These are phyloP conservation scores for Talaromyces pinophilus DNA, from an alignment of 2,329 filamentous ascomycete genomes.

Conservation along the genomic window DNA sequence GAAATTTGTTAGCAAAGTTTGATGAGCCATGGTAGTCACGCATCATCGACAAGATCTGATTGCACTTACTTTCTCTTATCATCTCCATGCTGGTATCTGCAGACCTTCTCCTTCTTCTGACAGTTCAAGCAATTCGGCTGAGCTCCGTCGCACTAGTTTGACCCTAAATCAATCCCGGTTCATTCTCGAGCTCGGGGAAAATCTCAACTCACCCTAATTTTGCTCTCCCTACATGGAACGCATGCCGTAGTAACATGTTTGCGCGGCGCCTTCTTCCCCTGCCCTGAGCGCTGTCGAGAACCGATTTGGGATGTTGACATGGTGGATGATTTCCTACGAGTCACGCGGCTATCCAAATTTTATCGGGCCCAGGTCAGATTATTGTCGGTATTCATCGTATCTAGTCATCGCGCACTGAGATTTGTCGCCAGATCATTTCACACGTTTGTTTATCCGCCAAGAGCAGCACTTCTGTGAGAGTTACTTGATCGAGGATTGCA, in stretches of 20 bases:
- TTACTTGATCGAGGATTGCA: not conserved
- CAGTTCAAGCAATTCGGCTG: slow-evolving; percentile 43
- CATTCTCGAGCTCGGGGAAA: not conserved
- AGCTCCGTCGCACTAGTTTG: slow-evolving; percentile 39
- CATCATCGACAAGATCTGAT: not conserved
- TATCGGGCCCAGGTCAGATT: not conserved
- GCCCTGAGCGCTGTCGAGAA: slow-evolving; percentile 27
- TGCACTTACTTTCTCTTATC: slow-evolving; percentile 42
- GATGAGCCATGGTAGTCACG: not conserved
- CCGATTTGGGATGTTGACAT: slow-evolving; percentile 21
- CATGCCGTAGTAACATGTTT: slow-evolving; percentile 50
- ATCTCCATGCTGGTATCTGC: slow-evolving; percentile 44
- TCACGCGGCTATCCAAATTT: slow-evolving; percentile 2
- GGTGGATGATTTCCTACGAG: not conserved
- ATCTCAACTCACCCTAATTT: slow-evolving; percentile 42
- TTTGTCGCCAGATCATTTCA: not conserved
- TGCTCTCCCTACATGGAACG: slow-evolving; percentile 49
- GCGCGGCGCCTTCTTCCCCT: slow-evolving; percentile 37
- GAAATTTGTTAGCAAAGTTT: not conserved
- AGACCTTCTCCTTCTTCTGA: slow-evolving; percentile 41
- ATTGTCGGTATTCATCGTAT: not conserved
- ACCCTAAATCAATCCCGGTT: slow-evolving; percentile 3
- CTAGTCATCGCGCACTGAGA: not conserved
- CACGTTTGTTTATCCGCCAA: not conserved
- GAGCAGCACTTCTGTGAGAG: not conserved